A percentile compares a stretch with the other conserved stretches of the same genome.
Evolutionary conservation across 352 stramenopile genomes (phyloP).

Genomic region (Globisporangium uncinulatum): DNA sequence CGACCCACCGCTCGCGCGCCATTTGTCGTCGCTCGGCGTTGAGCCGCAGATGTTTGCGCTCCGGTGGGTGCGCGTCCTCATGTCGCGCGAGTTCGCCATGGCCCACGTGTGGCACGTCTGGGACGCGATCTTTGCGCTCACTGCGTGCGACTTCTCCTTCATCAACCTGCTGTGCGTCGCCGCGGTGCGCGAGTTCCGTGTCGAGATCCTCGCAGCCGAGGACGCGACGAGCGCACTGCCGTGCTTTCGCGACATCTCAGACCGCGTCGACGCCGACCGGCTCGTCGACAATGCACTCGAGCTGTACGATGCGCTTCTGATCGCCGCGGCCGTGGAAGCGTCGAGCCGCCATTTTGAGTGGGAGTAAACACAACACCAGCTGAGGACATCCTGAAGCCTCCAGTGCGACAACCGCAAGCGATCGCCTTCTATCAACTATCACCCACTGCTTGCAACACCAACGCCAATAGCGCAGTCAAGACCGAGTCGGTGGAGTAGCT

Average conservation of each 20-base stretch:
- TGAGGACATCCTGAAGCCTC: neutral
- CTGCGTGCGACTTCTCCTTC: conserved; percentile 63
- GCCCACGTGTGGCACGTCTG: conserved; percentile 74
- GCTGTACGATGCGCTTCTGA: conserved; percentile 58
- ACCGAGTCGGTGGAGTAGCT: neutral
- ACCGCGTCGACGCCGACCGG: conserved; percentile 37
- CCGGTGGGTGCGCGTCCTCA: conserved; percentile 69
- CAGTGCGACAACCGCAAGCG: no score
- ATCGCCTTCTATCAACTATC: neutral
- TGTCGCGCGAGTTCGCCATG: conserved; percentile 70
- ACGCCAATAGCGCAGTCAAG: no score
- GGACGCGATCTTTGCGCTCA: conserved; percentile 74
- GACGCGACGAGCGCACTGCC: conserved; percentile 55
- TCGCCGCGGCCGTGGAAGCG: conserved; percentile 54
- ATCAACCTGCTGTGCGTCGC: conserved; percentile 78
- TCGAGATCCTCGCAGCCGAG: conserved; percentile 55
- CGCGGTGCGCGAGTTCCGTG: conserved; percentile 54
- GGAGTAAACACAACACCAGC: neutral
- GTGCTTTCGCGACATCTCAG: conserved; percentile 46
- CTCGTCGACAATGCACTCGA: conserved; percentile 56
- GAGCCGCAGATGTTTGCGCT: conserved; percentile 73
- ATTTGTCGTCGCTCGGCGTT: conserved; percentile 39
- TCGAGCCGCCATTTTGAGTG: conserved; percentile 18
- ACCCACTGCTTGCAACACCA: no score
- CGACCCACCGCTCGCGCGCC: conserved; percentile 51